These are phyloP conservation scores for Colletotrichum noveboracense DNA, from an alignment of 2,329 filamentous ascomycete species.

Conservation along the genomic window DNA sequence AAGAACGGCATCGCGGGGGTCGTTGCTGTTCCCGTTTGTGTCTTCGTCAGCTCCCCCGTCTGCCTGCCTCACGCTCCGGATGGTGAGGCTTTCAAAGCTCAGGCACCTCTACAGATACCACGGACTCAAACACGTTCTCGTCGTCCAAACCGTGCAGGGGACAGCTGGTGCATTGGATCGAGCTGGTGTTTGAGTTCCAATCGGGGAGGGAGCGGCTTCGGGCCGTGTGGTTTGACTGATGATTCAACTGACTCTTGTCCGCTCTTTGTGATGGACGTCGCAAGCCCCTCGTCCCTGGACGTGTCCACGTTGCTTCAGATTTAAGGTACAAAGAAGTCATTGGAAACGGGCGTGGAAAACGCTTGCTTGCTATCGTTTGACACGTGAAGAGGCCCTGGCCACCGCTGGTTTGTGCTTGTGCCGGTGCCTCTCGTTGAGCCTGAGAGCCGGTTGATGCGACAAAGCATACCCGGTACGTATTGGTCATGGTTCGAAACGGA, in stretches of 20 bases:
- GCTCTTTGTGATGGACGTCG: neutral
- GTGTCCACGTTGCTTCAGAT: constrained; percentile 9
- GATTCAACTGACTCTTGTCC: constrained; percentile 16
- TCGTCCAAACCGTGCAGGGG: neutral
- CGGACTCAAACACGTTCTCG: constrained; percentile 1
- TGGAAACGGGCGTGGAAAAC: neutral
- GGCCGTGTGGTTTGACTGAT: constrained; percentile 19
- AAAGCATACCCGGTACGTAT: neutral
- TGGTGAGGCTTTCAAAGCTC: neutral
- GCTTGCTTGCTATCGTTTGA: neutral
- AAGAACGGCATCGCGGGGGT: neutral
- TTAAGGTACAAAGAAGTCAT: constrained; percentile 3
- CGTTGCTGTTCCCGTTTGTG: neutral
- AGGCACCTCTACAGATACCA: neutral
- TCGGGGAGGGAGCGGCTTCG: constrained; percentile 17
- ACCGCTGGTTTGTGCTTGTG: neutral
- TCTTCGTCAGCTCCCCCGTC: neutral
- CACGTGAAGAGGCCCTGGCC: constrained; percentile 15
- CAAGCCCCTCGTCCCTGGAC: neutral
- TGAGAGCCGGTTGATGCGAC: neutral
- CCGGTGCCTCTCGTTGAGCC: neutral
- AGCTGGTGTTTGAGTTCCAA: constrained; percentile 19
- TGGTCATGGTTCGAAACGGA: neutral
- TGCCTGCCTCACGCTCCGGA: neutral
- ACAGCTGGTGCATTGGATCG: constrained; percentile 9